phyloP scores from a whole-genome alignment of 176 grass and related monocot species.

The Cenchrus purpureus region DNA sequence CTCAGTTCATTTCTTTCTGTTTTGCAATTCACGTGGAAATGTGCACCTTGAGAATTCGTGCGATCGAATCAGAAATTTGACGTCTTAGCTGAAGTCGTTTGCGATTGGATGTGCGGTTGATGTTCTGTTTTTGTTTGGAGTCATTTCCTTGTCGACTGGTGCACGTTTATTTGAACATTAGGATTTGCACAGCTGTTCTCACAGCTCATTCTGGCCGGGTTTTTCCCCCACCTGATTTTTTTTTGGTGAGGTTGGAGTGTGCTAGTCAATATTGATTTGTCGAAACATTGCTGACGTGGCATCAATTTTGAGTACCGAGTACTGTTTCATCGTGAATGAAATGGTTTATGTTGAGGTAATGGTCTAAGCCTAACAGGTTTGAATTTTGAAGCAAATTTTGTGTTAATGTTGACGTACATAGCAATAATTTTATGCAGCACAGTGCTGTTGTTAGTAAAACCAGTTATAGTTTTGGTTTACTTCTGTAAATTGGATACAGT shows the following conservation, averaged over 20 bases:
- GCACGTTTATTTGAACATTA: background rate
- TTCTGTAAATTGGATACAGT: background rate
- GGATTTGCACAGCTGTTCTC: background rate
- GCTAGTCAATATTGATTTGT: background rate
- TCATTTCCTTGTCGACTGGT: background rate
- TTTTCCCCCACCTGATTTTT: conserved; percentile 14
- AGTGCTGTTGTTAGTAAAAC: background rate
- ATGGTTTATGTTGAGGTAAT: background rate
- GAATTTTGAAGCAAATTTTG: background rate
- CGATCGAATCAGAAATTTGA: background rate
- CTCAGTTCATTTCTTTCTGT: background rate
- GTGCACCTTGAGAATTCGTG: conserved; percentile 20
- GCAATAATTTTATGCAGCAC: background rate
- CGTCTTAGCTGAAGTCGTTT: background rate
- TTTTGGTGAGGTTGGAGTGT: background rate
- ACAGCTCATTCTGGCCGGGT: background rate
- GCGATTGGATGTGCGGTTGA: background rate
- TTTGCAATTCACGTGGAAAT: conserved; percentile 16
- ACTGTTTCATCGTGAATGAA: background rate
- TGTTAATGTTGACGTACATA: background rate
- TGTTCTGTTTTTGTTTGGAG: conserved; percentile 20
- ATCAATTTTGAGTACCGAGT: background rate
- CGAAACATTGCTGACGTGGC: background rate
- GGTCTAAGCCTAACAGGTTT: background rate
- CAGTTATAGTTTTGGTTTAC: background rate